phyloP scores from a whole-genome alignment of 495 filamentous ascomycete species.

The Astrothelium macrocarpum region DNA sequence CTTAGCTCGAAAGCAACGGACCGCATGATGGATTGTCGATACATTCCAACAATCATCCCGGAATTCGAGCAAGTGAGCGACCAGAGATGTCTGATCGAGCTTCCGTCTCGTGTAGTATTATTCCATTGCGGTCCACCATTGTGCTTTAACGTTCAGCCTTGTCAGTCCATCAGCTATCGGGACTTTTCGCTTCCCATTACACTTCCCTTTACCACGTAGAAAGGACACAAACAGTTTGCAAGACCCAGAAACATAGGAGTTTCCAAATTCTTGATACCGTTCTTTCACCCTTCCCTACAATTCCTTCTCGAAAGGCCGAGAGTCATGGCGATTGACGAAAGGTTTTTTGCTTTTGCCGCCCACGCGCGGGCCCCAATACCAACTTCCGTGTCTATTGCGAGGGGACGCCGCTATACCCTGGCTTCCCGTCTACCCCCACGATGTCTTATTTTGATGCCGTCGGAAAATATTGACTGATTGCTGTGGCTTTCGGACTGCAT shows the following conservation, averaged over 20 bases:
- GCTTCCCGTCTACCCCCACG: constrained; percentile 1
- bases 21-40: too few relatives aligned
- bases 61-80: background rate
- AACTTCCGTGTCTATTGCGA: background rate
- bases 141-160: background rate
- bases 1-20: background rate
- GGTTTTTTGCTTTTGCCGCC: background rate
- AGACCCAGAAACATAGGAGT: background rate
- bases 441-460: background rate
- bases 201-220: background rate
- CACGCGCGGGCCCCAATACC: background rate
- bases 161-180: background rate
- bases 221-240: background rate
- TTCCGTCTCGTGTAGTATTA: background rate
- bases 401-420: background rate
- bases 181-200: background rate
- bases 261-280: background rate
- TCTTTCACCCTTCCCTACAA: background rate
- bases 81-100: background rate
- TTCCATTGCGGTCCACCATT: too few relatives aligned
- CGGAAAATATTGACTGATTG: background rate
- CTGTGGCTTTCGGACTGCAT: background rate
- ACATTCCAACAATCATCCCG: background rate
- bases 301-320: background rate
- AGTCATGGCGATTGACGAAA: background rate